Evolutionary conservation across 1,284 basidiomycete genomes (phyloP).

Genomic region (Xerocomus minutiporus): DNA sequence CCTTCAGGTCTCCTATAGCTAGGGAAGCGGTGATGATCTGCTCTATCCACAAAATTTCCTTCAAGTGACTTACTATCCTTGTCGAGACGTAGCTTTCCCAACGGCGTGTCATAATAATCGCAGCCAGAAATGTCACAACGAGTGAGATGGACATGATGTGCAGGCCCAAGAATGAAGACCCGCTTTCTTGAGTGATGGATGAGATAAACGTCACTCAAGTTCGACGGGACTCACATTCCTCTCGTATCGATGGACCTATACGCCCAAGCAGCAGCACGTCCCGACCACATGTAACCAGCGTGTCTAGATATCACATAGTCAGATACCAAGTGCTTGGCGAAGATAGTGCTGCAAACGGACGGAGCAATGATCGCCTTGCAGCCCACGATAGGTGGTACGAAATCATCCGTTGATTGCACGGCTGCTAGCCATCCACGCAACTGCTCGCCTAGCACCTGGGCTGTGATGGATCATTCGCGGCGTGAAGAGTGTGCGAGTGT

Average conservation of each 20-base stretch:
- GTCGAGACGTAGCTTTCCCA: slow-evolving; percentile 82
- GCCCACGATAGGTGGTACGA: slow-evolving; percentile 60
- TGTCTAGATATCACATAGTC: slow-evolving; percentile 53
- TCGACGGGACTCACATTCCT: slow-evolving; percentile 58
- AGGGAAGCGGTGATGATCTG: slow-evolving; percentile 6
- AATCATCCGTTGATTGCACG: slow-evolving; percentile 52
- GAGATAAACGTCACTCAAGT: slow-evolving; percentile 7
- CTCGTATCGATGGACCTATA: slow-evolving; percentile 84
- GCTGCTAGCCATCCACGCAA: slow-evolving; percentile 61
- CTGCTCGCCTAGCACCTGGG: slow-evolving; percentile 52
- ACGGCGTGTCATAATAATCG: slow-evolving; percentile 76
- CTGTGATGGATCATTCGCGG: slow-evolving; percentile 38
- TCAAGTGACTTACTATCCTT: slow-evolving; percentile 56
- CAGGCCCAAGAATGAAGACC: slow-evolving; percentile 93
- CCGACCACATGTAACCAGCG: slow-evolving; percentile 95
- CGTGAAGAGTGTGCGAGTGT: slow-evolving; percentile 6
- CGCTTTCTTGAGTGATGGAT: slow-evolving; percentile 59
- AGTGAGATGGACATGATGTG: slow-evolving; percentile 87
- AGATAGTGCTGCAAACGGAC: slow-evolving; percentile 44
- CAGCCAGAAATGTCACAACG: slow-evolving; percentile 84
- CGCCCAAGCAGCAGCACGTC: slow-evolving; percentile 92
- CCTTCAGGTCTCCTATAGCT: slow-evolving; percentile 70
- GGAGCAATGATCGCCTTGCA: slow-evolving; percentile 97
- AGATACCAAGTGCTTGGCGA: slow-evolving; percentile 6
- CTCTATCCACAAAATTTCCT: background rate